Percentiles rank a stretch among this genome's conserved stretches.
Evolutionary conservation across 176 grass and related monocot species (phyloP).

Genomic region (Bonia amplexicaulis): DNA sequence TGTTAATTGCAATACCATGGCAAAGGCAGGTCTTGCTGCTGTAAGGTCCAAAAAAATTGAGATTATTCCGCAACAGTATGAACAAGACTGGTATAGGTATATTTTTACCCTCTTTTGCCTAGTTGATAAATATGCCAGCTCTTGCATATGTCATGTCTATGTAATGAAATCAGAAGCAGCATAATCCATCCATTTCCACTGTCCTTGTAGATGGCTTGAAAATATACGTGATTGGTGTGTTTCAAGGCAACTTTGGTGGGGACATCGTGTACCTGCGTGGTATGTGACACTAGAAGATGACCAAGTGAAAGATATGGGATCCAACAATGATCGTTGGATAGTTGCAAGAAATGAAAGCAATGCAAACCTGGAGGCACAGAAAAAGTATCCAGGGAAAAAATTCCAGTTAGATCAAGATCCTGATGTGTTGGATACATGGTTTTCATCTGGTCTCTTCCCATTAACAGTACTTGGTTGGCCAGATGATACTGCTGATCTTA

Average conservation of each 20-base stretch:
- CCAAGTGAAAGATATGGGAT: slow-evolving; percentile 49
- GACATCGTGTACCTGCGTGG: slow-evolving; percentile 79
- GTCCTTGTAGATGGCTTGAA: slow-evolving; percentile 70
- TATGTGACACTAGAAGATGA: slow-evolving; percentile 80
- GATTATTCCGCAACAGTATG: slow-evolving; percentile 92
- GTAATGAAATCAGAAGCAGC: background rate
- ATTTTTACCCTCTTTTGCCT: background rate
- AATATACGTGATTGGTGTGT: slow-evolving; percentile 96
- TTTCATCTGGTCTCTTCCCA: slow-evolving; percentile 86
- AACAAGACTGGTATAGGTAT: slow-evolving; percentile 91
- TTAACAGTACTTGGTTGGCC: slow-evolving; percentile 87
- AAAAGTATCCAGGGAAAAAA: slow-evolving; percentile 59
- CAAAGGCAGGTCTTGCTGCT: slow-evolving; percentile 69
- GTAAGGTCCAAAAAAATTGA: slow-evolving; percentile 78
- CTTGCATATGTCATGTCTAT: background rate
- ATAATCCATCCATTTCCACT: slow-evolving; percentile 1
- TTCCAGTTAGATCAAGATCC: slow-evolving; percentile 69
- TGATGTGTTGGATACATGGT: slow-evolving; percentile 96
- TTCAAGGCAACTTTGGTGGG: slow-evolving; percentile 96
- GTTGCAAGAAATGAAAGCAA: slow-evolving; percentile 78
- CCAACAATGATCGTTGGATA: slow-evolving; percentile 71
- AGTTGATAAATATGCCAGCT: background rate
- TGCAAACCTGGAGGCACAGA: slow-evolving; percentile 55
- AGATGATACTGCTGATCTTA: slow-evolving; percentile 63
- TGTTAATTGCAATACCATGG: slow-evolving; percentile 81